Percentiles rank a stretch among this genome's conserved stretches.
Conservation (phyloP, 257 asterid species). For the Ilex aquifolium region DNA sequence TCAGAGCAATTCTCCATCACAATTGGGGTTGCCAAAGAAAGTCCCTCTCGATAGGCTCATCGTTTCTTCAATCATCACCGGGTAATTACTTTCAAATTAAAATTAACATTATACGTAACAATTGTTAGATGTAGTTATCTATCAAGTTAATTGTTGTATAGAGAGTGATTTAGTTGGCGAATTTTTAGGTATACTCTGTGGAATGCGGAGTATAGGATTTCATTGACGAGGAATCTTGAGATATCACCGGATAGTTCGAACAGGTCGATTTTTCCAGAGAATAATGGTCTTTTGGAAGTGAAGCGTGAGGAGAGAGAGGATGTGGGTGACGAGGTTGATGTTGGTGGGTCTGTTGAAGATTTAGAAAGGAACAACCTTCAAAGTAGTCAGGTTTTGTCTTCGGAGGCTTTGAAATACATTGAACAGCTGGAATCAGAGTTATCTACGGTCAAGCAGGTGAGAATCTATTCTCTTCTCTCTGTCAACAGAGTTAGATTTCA, state of each 20-base stretch:
- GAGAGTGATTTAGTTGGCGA: not conserved
- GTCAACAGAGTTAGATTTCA: not conserved
- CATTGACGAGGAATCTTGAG: slow-evolving; percentile 81
- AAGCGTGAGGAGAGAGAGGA: slow-evolving; percentile 35
- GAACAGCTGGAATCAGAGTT: slow-evolving; percentile 67
- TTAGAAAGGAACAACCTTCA: slow-evolving; percentile 26
- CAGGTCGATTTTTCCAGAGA: slow-evolving; percentile 18
- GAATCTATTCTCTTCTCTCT: slow-evolving; percentile 1
- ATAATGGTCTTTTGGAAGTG: slow-evolving; percentile 27
- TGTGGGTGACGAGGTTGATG: slow-evolving; percentile 27
- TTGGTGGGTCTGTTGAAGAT: slow-evolving; percentile 27
- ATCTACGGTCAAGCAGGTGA: slow-evolving; percentile 66
- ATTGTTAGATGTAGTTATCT: no score
- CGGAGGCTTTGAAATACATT: slow-evolving; percentile 55
- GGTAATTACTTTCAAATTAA: slow-evolving; percentile 35
- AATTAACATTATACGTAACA: no score
- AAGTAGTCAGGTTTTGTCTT: slow-evolving; percentile 44
- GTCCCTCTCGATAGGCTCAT: slow-evolving; percentile 73
- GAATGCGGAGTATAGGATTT: slow-evolving; percentile 93
- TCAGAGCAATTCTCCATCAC: slow-evolving; percentile 83
- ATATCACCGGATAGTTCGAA: slow-evolving; percentile 30
- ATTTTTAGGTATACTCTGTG: slow-evolving; percentile 74
- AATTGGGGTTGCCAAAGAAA: slow-evolving; percentile 59
- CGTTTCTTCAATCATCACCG: slow-evolving; percentile 82
- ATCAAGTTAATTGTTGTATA: not conserved